Percentiles rank a stretch among this genome's conserved stretches.
Conservation (phyloP, 1,139 yeast species). For the Debaryomycetaceae sp. region DNA sequence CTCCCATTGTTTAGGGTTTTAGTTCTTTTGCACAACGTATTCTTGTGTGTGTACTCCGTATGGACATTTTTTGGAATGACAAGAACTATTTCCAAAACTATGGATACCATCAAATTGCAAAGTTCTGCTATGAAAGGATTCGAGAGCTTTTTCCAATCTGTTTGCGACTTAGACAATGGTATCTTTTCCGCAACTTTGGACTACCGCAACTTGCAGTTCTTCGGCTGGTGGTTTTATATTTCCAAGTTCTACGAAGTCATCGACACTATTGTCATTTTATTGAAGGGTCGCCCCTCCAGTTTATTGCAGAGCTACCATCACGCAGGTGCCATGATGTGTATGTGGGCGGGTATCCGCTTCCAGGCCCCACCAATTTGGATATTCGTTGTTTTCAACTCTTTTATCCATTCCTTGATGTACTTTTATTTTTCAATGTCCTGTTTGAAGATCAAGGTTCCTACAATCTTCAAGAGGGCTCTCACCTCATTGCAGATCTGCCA, state of each 20-base stretch:
- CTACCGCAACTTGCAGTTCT: slow-evolving; percentile 50
- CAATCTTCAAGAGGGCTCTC: slow-evolving; percentile 53
- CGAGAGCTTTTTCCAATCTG: slow-evolving; percentile 48
- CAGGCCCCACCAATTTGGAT: slow-evolving; percentile 74
- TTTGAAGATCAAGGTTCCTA: slow-evolving; percentile 59
- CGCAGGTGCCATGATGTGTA: slow-evolving; percentile 79
- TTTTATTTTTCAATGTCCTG: slow-evolving; percentile 66
- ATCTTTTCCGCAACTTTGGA: slow-evolving; percentile 42
- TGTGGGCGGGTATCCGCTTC: slow-evolving; percentile 78
- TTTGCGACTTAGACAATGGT: slow-evolving; percentile 62
- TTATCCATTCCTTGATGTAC: slow-evolving; percentile 76
- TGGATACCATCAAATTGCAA: slow-evolving; percentile 21
- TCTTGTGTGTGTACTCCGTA: slow-evolving; percentile 61
- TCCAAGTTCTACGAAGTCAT: slow-evolving; percentile 73
- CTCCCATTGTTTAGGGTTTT: slow-evolving; percentile 48
- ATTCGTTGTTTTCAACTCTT: slow-evolving; percentile 74
- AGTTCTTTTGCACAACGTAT: slow-evolving; percentile 61
- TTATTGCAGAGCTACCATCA: slow-evolving; percentile 75
- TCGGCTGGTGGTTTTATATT: slow-evolving; percentile 66
- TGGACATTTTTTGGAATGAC: slow-evolving; percentile 76
- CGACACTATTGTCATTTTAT: slow-evolving; percentile 64
- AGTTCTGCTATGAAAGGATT: slow-evolving; percentile 7
- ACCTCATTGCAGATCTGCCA: slow-evolving; percentile 72
- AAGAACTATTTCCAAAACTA: slow-evolving; percentile 42
- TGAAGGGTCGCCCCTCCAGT: slow-evolving; percentile 69